Conservation (phyloP, 768 basidiomycete species). For the Tylopilus vinaceipallidus region DNA sequence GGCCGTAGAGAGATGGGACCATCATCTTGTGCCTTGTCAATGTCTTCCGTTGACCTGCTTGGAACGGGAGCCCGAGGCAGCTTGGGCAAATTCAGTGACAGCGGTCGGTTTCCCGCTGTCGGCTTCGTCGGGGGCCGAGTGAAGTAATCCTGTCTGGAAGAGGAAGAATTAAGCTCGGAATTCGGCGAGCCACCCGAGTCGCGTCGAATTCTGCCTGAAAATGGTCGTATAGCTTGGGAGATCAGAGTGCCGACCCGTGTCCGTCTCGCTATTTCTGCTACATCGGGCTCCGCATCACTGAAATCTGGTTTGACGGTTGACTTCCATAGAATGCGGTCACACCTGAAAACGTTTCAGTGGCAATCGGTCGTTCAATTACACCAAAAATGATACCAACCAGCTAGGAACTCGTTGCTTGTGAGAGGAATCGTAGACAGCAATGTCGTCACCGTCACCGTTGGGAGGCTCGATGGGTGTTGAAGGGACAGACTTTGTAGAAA, state of each 20-base stretch:
- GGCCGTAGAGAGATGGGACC: constrained; percentile 5
- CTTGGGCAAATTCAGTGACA: constrained; percentile 23
- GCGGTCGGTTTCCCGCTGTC: constrained; percentile 11
- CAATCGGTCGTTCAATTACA: neutral
- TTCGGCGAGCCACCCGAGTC: constrained; percentile 36
- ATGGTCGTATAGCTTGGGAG: constrained; percentile 50
- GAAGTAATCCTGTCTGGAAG: constrained; percentile 23
- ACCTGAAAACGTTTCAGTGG: constrained; percentile 45
- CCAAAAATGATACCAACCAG: constrained; percentile 50
- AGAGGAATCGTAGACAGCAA: constrained; percentile 79
- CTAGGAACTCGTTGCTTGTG: constrained; percentile 81
- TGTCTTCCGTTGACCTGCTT: constrained; percentile 29
- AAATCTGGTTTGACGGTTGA: constrained; percentile 55
- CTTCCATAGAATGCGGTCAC: constrained; percentile 84
- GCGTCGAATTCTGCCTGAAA: constrained; percentile 37
- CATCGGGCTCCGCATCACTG: constrained; percentile 40
- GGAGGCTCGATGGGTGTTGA: constrained; percentile 36
- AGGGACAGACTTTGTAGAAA: constrained; percentile 30
- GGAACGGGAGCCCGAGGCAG: constrained; percentile 16
- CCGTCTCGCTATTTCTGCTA: constrained; percentile 31
- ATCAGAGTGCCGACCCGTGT: constrained; percentile 55
- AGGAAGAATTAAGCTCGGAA: constrained; percentile 20
- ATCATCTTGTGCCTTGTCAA: constrained; percentile 14
- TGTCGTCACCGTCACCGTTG: constrained; percentile 41
- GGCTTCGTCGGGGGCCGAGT: constrained; percentile 17